Evolutionary conservation across 257 asterid genomes (phyloP).

Genomic region (Przewalskia tangutica): DNA sequence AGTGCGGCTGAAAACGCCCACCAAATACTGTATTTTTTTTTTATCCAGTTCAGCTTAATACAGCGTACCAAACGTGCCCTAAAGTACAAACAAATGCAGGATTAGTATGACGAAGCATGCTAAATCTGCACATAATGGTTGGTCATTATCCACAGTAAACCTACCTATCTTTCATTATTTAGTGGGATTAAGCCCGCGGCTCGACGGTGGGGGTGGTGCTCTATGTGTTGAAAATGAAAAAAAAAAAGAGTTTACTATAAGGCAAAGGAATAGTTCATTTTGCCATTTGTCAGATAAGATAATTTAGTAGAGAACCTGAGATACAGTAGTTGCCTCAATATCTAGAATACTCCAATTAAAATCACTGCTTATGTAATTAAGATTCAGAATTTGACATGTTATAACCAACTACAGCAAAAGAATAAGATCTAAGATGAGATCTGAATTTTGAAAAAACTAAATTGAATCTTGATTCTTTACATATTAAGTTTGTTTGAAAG

Average conservation of each 20-base stretch:
- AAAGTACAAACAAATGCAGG: background rate
- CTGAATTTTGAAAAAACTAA: conserved; percentile 16
- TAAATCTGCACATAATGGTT: conserved; percentile 11
- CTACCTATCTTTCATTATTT: conserved; percentile 16
- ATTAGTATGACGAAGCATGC: conserved; percentile 3
- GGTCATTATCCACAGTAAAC: conserved; percentile 9
- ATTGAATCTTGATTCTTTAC: conserved; percentile 1
- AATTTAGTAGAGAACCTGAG: conserved; percentile 10
- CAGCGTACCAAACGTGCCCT: no score
- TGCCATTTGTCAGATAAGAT: background rate
- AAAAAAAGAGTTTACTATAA: background rate
- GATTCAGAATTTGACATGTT: conserved; percentile 33
- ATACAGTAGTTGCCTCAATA: conserved; percentile 41
- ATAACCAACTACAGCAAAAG: conserved; percentile 34
- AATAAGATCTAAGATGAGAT: conserved; percentile 67
- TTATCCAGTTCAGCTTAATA: no score
- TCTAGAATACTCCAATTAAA: conserved; percentile 12
- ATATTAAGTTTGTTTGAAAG: background rate
- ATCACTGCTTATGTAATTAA: conserved; percentile 39
- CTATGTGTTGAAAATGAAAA: conserved; percentile 26
- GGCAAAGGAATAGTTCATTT: background rate
- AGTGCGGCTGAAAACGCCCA: no score
- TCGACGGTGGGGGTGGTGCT: conserved; percentile 36
- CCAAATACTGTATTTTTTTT: no score
- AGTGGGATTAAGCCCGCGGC: conserved; percentile 32